phyloP scores from a whole-genome alignment of 495 filamentous ascomycete genomes.

The Lepidopterella palustris region DNA sequence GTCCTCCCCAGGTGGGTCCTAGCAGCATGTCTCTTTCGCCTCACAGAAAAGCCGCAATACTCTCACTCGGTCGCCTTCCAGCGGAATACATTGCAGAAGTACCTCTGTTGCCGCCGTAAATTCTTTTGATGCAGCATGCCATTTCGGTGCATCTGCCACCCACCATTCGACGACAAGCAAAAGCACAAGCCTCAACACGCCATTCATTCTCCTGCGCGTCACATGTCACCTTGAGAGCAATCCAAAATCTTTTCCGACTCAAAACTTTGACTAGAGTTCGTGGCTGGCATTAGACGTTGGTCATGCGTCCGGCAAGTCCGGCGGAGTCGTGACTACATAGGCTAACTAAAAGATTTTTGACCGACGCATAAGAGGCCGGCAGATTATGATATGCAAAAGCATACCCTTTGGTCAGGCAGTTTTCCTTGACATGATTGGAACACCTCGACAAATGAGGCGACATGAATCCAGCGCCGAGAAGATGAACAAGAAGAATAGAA shows the following conservation, averaged over 20 bases:
- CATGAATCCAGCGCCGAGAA: constrained; percentile 23
- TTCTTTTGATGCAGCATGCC: not conserved
- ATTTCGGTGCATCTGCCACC: not conserved
- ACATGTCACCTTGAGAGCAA: not conserved
- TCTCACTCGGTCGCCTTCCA: not conserved
- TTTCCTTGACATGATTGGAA: not conserved
- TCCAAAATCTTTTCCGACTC: not conserved
- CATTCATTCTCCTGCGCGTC: not conserved
- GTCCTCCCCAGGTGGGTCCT: not conserved
- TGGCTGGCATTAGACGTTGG: not conserved
- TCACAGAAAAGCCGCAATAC: constrained; percentile 1
- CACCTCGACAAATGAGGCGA: not conserved
- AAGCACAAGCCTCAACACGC: not conserved
- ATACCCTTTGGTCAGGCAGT: not conserved
- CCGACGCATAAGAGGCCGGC: not conserved
- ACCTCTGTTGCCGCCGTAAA: not conserved
- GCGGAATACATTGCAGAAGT: not conserved
- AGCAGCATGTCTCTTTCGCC: not conserved
- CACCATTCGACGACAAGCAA: not conserved
- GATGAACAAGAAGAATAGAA: constrained; percentile 38
- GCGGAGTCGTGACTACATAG: not conserved
- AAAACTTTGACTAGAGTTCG: not conserved
- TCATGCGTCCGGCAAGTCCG: not conserved
- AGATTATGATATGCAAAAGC: not conserved
- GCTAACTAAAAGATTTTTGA: not conserved